Evolutionary conservation across 2,329 filamentous ascomycete genomes (phyloP).

Genomic region (Trichoderma atrobrunneum): DNA sequence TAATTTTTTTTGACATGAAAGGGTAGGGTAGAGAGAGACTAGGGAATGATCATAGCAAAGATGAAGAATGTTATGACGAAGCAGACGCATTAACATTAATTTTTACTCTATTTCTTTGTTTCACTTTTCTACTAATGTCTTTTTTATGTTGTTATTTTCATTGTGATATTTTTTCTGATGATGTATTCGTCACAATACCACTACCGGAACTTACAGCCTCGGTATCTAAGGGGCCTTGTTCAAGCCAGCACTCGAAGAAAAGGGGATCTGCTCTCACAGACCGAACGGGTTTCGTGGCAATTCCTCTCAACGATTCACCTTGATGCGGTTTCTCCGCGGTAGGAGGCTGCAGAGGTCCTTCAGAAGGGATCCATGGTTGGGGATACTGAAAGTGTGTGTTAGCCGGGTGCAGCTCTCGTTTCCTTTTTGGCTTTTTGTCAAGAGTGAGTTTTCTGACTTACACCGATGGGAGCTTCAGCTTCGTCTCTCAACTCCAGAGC

Average conservation of each 20-base stretch:
- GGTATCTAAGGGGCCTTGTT: constrained; percentile 33
- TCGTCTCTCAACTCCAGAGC: constrained; percentile 68
- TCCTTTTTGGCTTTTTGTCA: too few species aligned
- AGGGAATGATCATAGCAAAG: neutral
- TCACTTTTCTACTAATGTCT: neutral
- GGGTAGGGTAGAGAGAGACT: neutral
- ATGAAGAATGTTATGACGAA: neutral
- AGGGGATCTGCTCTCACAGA: constrained; percentile 57
- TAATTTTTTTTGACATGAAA: neutral
- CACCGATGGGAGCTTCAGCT: constrained; percentile 55
- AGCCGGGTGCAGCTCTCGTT: neutral
- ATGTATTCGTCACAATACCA: neutral
- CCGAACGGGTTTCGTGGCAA: constrained; percentile 49
- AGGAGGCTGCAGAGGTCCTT: constrained; percentile 44
- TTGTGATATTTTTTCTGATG: neutral
- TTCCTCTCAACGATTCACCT: constrained; percentile 34
- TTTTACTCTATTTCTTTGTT: neutral
- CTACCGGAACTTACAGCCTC: neutral
- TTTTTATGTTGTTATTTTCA: neutral
- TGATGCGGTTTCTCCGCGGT: constrained; percentile 30
- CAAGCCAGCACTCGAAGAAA: constrained; percentile 64
- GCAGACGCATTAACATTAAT: neutral
- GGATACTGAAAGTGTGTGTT: constrained; percentile 45
- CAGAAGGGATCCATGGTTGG: constrained; percentile 59
- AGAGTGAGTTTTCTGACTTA: constrained; percentile 39